These are phyloP conservation scores for Scleroderma bovista DNA, from an alignment of 768 basidiomycete genomes.

Conservation along the genomic window DNA sequence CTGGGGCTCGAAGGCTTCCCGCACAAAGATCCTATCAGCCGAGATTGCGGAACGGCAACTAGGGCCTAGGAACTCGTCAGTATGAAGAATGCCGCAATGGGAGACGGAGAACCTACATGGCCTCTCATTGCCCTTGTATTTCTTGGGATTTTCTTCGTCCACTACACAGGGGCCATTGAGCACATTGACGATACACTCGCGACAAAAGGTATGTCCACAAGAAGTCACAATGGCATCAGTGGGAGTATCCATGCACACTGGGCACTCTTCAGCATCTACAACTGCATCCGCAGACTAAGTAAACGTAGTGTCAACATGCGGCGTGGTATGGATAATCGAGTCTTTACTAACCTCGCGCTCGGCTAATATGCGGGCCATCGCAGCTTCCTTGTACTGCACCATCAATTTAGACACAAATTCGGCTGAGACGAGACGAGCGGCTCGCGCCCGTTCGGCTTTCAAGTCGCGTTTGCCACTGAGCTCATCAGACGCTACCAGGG, in stretches of 20 bases:
- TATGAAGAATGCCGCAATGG: neutral
- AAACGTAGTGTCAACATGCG: neutral
- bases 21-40: slow-evolving; percentile 44
- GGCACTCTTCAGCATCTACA: slow-evolving; percentile 51
- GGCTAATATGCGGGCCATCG: slow-evolving; percentile 40
- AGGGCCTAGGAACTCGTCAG: slow-evolving; percentile 39
- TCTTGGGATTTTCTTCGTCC: slow-evolving; percentile 30
- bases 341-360: slow-evolving; percentile 45
- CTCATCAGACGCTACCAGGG: slow-evolving; percentile 40
- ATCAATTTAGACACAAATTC: slow-evolving; percentile 50
- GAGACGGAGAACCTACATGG: slow-evolving; percentile 39
- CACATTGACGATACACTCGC: slow-evolving; percentile 49
- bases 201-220: slow-evolving; percentile 61
- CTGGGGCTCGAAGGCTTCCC: slow-evolving; percentile 56
- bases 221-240: slow-evolving; percentile 50
- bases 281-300: slow-evolving; percentile 43
- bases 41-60: slow-evolving; percentile 51
- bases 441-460: slow-evolving; percentile 41
- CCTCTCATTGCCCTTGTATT: slow-evolving; percentile 39
- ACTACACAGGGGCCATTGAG: slow-evolving; percentile 35
- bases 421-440: slow-evolving; percentile 34
- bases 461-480: slow-evolving; percentile 24
- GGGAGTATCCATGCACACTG: slow-evolving; percentile 59
- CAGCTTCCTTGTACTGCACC: slow-evolving; percentile 37
- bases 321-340: neutral